phyloP scores from a whole-genome alignment of 768 basidiomycete genomes.

The Chalciporus piperatus region DNA sequence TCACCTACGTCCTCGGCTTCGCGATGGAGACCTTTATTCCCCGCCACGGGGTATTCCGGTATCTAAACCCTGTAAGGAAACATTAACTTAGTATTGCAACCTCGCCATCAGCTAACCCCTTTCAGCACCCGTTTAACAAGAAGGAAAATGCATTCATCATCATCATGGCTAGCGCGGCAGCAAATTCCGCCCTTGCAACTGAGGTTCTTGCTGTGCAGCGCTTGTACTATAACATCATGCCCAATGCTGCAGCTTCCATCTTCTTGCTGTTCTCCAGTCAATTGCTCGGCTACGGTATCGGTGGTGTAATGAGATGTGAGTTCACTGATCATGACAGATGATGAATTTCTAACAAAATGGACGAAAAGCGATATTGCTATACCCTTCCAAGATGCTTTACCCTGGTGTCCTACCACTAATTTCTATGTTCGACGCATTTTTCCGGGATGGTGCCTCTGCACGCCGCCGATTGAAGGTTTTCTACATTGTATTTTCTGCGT shows the following conservation, averaged over 20 bases:
- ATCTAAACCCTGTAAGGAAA: constrained; percentile 45
- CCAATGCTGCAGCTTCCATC: constrained; percentile 44
- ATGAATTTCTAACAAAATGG: background rate
- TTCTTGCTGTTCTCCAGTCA: constrained; percentile 39
- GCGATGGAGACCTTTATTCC: constrained; percentile 47
- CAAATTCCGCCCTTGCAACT: constrained; percentile 51
- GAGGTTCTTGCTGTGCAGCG: constrained; percentile 55
- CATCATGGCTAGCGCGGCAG: constrained; percentile 55
- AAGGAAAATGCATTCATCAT: constrained; percentile 59
- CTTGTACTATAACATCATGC: constrained; percentile 50
- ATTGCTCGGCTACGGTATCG: constrained; percentile 52
- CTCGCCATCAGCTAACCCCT: constrained; percentile 1
- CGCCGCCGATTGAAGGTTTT: constrained; percentile 39
- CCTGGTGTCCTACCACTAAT: constrained; percentile 27
- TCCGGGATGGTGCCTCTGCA: constrained; percentile 37
- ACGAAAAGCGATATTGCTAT: constrained; percentile 32
- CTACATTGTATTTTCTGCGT: constrained; percentile 28
- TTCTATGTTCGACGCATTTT: constrained; percentile 36
- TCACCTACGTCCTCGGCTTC: constrained; percentile 50
- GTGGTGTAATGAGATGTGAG: constrained; percentile 49
- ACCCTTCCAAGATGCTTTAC: constrained; percentile 45
- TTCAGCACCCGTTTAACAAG: constrained; percentile 58
- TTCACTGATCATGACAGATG: background rate
- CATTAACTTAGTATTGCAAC: background rate
- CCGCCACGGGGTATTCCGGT: constrained; percentile 41